Conservation (phyloP, 208 protist species). For the Trichomonas tenax region DNA sequence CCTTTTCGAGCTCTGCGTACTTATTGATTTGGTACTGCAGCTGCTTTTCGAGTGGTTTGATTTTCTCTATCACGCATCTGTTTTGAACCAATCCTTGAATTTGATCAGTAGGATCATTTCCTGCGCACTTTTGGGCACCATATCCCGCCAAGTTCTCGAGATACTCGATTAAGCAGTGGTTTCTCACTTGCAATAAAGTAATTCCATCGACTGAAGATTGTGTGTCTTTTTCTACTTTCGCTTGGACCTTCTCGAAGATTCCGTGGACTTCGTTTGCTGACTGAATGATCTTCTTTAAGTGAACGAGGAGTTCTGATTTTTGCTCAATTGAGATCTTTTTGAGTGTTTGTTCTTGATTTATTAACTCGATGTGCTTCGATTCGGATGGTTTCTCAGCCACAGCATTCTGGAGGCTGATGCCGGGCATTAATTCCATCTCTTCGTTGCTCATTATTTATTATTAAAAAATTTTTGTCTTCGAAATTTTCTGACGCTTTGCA, state of each 20-base stretch:
- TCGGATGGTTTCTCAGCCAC: too few species aligned
- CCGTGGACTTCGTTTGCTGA: neutral
- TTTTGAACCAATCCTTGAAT: neutral
- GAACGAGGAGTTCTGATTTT: too few species aligned
- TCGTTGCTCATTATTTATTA: too few species aligned
- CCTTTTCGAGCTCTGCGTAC: neutral
- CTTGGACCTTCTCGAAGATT: neutral
- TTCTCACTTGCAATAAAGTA: neutral
- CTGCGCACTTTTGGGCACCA: neutral
- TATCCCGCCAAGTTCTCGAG: neutral
- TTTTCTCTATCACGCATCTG: neutral
- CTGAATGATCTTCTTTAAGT: too few species aligned
- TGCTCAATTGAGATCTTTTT: too few species aligned
- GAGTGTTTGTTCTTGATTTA: too few species aligned
- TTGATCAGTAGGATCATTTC: neutral
- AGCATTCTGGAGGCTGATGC: too few species aligned
- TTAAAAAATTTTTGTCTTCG: too few species aligned
- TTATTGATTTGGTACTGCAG: neutral
- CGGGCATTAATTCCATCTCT: too few species aligned
- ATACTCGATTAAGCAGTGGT: constrained; percentile 5
- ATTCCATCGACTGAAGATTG: neutral
- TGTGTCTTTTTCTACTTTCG: neutral
- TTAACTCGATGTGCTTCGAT: too few species aligned
- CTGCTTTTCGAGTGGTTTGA: neutral
- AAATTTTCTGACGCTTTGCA: too few species aligned